Evolutionary conservation across 345 rosid species (phyloP).

Genomic region (Aquilaria malaccensis): DNA sequence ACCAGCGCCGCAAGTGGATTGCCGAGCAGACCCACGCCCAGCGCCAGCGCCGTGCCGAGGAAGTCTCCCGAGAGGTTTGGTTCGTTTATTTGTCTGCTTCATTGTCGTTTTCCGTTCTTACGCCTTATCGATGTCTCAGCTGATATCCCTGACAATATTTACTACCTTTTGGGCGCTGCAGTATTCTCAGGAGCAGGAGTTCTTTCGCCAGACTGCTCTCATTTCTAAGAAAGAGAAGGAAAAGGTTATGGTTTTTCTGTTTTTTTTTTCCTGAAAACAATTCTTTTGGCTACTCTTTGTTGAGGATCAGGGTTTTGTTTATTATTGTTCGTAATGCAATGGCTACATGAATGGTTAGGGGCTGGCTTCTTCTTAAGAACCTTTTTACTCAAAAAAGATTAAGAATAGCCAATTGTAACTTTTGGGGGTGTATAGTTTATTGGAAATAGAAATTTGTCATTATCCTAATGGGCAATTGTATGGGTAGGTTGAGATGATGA

Average conservation of each 20-base stretch:
- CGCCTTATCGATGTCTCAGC: background rate
- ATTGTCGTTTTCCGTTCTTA: background rate
- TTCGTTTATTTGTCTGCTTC: background rate
- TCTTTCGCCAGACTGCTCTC: conserved; percentile 87
- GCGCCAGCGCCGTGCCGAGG: conserved; percentile 60
- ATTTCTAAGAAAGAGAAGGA: conserved; percentile 93
- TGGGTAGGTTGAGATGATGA: conserved; percentile 72
- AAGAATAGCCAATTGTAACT: background rate
- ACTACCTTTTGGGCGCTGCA: conserved; percentile 12
- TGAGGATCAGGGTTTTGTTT: too few species aligned
- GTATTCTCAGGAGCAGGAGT: conserved; percentile 99
- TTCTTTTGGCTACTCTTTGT: too few species aligned
- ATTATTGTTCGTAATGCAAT: too few species aligned
- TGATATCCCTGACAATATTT: background rate
- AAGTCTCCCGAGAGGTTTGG: conserved; percentile 82
- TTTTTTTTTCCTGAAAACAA: background rate
- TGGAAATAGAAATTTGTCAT: background rate
- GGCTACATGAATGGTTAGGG: too few species aligned
- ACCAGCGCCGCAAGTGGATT: conserved; percentile 98
- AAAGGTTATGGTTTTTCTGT: conserved; percentile 36
- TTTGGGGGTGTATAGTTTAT: too few species aligned
- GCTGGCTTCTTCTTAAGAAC: background rate
- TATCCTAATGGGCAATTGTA: conserved; percentile 6
- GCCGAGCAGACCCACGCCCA: conserved; percentile 91
- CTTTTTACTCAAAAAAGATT: background rate